These are phyloP conservation scores for Trametes maxima DNA, from an alignment of 768 basidiomycete genomes.

Conservation along the genomic window DNA sequence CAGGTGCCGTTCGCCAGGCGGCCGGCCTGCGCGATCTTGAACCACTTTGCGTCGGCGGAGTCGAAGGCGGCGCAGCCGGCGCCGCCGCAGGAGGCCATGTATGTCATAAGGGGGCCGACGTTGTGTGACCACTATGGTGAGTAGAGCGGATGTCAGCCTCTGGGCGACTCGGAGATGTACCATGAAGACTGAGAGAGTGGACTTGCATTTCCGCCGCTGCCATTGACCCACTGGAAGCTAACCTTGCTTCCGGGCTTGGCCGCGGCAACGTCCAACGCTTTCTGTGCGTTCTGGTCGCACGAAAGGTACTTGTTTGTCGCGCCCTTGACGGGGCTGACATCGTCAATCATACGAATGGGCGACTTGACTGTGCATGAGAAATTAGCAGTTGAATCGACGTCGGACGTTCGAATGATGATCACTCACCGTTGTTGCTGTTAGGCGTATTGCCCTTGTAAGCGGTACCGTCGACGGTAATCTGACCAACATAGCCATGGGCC, in stretches of 20 bases:
- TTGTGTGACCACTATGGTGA: constrained; percentile 53
- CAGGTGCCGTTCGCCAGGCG: constrained; percentile 29
- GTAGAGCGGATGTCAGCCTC: background rate
- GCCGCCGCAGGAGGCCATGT: constrained; percentile 64
- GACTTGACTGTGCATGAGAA: constrained; percentile 8
- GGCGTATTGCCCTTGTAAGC: constrained; percentile 46
- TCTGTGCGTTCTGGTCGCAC: constrained; percentile 58
- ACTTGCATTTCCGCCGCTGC: constrained; percentile 35
- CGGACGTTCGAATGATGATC: constrained; percentile 38
- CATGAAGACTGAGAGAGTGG: background rate
- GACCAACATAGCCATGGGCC: constrained; percentile 48
- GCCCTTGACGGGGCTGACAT: constrained; percentile 52
- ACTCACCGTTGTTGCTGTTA: constrained; percentile 38
- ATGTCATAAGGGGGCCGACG: constrained; percentile 73
- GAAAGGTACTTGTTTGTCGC: constrained; percentile 54
- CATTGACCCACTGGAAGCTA: constrained; percentile 58
- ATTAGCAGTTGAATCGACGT: background rate
- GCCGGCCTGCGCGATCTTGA: constrained; percentile 53
- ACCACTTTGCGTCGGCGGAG: constrained; percentile 64
- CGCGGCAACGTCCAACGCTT: constrained; percentile 49
- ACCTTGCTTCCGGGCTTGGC: constrained; percentile 63
- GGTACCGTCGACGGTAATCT: constrained; percentile 47
- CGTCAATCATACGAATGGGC: constrained; percentile 45
- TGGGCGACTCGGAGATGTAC: constrained; percentile 25
- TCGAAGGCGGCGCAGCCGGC: constrained; percentile 65